Conservation (phyloP, 2,329 filamentous ascomycete species). For the Ophiocordyceps sinensis region DNA sequence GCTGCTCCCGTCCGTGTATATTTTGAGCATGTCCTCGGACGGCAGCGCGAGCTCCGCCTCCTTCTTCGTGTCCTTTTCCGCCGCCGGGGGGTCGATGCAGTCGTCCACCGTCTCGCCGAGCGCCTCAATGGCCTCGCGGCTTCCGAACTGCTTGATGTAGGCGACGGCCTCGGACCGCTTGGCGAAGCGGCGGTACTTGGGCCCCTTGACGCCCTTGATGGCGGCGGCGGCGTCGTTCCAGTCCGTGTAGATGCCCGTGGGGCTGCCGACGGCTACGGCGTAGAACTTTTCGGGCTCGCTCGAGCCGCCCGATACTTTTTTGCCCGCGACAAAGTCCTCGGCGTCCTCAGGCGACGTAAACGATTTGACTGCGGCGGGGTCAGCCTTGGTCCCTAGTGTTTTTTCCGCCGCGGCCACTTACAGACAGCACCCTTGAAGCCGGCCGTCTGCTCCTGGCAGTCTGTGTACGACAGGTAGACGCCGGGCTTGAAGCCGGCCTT, state of each 20-base stretch:
- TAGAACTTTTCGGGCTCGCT: slow-evolving; percentile 37
- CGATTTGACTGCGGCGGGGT: slow-evolving; percentile 55
- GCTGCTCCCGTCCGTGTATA: slow-evolving; percentile 52
- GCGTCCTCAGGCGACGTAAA: slow-evolving; percentile 63
- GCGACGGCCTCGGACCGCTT: slow-evolving; percentile 60
- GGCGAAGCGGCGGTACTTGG: slow-evolving; percentile 55
- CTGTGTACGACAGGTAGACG: slow-evolving; percentile 47
- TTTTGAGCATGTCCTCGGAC: slow-evolving; percentile 13
- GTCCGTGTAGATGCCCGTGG: slow-evolving; percentile 44
- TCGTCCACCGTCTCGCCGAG: slow-evolving; percentile 17
- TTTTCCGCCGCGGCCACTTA: no score
- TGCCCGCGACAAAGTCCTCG: slow-evolving; percentile 58
- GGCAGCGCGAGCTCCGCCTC: slow-evolving; percentile 4
- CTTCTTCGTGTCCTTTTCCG: slow-evolving; percentile 9
- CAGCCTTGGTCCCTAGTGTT: no score
- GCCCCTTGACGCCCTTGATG: slow-evolving; percentile 57
- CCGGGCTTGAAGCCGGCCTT: slow-evolving; percentile 40
- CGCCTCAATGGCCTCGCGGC: slow-evolving; percentile 25
- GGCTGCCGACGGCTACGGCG: slow-evolving; percentile 43
- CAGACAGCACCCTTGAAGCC: slow-evolving; percentile 52
- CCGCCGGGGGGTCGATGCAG: not conserved
- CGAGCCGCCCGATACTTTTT: slow-evolving; percentile 22
- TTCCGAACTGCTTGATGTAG: slow-evolving; percentile 47
- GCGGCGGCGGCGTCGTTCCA: slow-evolving; percentile 60
- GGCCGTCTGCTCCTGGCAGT: slow-evolving; percentile 45